A percentile compares a stretch with the other conserved stretches of the same genome.
Conservation (phyloP, 176 grass and related monocot genomes). For the Eragrostis curvula region DNA sequence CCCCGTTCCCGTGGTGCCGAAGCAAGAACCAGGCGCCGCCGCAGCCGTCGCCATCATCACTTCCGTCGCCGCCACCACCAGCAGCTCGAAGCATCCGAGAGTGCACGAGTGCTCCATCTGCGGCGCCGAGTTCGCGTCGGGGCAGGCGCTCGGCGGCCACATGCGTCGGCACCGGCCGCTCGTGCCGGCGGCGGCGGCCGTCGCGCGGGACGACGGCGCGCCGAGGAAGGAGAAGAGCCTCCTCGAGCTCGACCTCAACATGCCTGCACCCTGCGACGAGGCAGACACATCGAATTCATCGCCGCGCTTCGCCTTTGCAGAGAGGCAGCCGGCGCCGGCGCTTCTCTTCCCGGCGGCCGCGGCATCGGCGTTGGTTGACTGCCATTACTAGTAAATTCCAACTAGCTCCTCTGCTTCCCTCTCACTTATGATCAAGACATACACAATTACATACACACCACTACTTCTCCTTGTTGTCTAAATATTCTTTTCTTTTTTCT, state of each 20-base stretch:
- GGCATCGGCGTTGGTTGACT: slow-evolving; percentile 72
- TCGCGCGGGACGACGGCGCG: slow-evolving; percentile 18
- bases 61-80: background rate
- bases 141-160: slow-evolving; percentile 92
- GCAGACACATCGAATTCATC: background rate
- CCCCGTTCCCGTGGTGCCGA: slow-evolving; percentile 17
- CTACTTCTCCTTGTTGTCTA: background rate
- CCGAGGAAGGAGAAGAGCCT: slow-evolving; percentile 71
- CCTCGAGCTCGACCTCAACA: slow-evolving; percentile 84
- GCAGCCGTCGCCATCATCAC: background rate
- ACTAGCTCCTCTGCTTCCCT: slow-evolving; percentile 24
- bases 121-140: slow-evolving; percentile 83
- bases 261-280: slow-evolving; percentile 65
- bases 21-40: slow-evolving; percentile 18
- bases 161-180: slow-evolving; percentile 91
- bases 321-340: slow-evolving; percentile 12
- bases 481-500: slow-evolving; percentile 34
- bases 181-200: slow-evolving; percentile 38
- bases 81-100: slow-evolving; percentile 39
- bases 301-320: slow-evolving; percentile 27
- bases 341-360: slow-evolving; percentile 47
- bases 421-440: background rate
- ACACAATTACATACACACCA: slow-evolving; percentile 9
- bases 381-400: slow-evolving; percentile 68
- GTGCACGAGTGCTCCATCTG: slow-evolving; percentile 89